Percentiles rank a stretch among this genome's conserved stretches.
These are phyloP conservation scores for Onygenales sp. DNA, from an alignment of 2,329 filamentous ascomycete genomes.

Conservation along the genomic window DNA sequence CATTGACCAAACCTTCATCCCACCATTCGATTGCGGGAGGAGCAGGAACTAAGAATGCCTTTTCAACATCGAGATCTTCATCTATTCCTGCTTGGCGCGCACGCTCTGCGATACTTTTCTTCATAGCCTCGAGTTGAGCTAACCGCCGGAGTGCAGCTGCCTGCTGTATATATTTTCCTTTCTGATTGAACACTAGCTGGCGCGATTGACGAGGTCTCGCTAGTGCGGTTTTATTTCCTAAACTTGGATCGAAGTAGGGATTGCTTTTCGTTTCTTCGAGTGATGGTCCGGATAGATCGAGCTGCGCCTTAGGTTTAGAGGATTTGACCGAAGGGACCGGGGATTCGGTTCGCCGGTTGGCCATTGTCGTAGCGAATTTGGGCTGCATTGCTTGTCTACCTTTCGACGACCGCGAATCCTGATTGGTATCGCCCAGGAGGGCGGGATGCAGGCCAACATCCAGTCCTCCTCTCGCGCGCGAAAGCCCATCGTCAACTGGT, in stretches of 20 bases:
- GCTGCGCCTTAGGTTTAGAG: constrained; percentile 38
- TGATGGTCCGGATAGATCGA: constrained; percentile 50
- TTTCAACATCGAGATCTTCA: constrained; percentile 80
- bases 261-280: constrained; percentile 56
- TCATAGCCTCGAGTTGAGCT: constrained; percentile 85
- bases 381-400: constrained; percentile 37
- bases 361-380: constrained; percentile 47
- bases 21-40: constrained; percentile 95
- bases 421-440: constrained; percentile 44
- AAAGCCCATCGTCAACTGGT: constrained; percentile 38
- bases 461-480: constrained; percentile 54
- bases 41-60: constrained; percentile 72
- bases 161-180: constrained; percentile 95
- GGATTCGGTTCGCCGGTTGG: constrained; percentile 43
- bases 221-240: constrained; percentile 48
- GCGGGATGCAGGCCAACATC: constrained; percentile 71
- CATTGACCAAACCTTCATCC: constrained; percentile 79
- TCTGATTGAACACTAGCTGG: constrained; percentile 81
- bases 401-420: constrained; percentile 35
- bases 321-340: constrained; percentile 24
- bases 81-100: constrained; percentile 88
- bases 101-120: constrained; percentile 80
- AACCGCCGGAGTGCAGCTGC: constrained; percentile 81
- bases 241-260: constrained; percentile 70
- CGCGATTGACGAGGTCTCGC: constrained; percentile 60